Conservation (phyloP, 2,329 filamentous ascomycete species). For the Microcyclospora pomicola region DNA sequence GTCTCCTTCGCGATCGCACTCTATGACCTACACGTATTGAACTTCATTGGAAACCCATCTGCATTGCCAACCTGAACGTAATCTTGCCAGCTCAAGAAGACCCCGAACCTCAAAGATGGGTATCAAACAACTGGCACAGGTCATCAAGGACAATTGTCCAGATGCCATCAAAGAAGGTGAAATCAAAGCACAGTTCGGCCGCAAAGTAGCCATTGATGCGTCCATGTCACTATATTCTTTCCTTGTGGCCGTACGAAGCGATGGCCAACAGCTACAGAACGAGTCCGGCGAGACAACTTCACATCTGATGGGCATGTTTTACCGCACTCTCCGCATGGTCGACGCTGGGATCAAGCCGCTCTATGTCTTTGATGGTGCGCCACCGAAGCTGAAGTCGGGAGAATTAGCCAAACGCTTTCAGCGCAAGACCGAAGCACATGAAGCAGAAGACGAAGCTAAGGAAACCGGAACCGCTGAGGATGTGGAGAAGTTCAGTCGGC, state of each 20-base stretch:
- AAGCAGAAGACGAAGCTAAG: conserved; percentile 85
- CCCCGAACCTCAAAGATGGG: conserved; percentile 17
- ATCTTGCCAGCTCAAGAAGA: background rate
- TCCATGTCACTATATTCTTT: conserved; percentile 99
- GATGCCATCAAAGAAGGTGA: conserved; percentile 91
- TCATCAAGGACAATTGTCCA: conserved; percentile 57
- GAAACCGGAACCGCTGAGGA: conserved; percentile 94
- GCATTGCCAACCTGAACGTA: no score
- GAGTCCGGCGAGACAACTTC: conserved; percentile 94
- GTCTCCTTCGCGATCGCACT: no score
- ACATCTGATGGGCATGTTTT: conserved; percentile 98
- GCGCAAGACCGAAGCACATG: conserved; percentile 82
- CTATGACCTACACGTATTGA: no score
- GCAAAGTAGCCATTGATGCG: conserved; percentile 53
- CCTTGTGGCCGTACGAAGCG: conserved; percentile 90
- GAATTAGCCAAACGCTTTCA: conserved; percentile 93
- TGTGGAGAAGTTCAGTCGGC: conserved; percentile 91
- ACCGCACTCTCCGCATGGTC: conserved; percentile 92
- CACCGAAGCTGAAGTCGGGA: conserved; percentile 92
- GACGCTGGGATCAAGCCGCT: conserved; percentile 98
- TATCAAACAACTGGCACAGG: conserved; percentile 32
- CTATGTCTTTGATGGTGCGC: conserved; percentile 94
- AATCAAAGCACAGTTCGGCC: conserved; percentile 97
- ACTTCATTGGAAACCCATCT: no score
- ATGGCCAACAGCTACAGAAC: conserved; percentile 90